phyloP scores from a whole-genome alignment of 1,284 basidiomycete species.

The Pseudozyma sp. region DNA sequence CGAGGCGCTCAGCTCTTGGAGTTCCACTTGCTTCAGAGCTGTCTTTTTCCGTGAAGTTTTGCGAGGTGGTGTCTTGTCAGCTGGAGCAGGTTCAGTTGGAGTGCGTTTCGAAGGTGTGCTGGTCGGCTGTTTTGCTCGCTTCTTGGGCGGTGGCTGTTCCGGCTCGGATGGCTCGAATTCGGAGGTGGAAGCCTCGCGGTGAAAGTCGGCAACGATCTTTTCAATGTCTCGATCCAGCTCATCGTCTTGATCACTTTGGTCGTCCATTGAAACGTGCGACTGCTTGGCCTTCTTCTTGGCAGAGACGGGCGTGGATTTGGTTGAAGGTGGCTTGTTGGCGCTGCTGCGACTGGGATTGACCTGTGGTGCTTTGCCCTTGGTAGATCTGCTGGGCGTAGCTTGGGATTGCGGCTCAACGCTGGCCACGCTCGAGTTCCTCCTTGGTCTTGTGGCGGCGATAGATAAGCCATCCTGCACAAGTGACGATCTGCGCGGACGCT shows the following conservation, averaged over 20 bases:
- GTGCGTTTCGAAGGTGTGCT: slow-evolving; percentile 6
- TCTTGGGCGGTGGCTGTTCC: slow-evolving; percentile 37
- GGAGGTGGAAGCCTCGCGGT: background rate
- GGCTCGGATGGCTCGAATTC: slow-evolving; percentile 8
- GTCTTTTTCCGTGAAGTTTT: background rate
- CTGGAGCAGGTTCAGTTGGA: slow-evolving; percentile 3
- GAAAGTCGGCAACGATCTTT: slow-evolving; percentile 18
- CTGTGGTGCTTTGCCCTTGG: slow-evolving; percentile 1
- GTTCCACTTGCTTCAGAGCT: background rate
- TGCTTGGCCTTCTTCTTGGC: slow-evolving; percentile 25
- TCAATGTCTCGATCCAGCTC: slow-evolving; percentile 13
- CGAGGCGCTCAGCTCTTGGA: slow-evolving; percentile 2
- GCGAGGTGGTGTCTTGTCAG: slow-evolving; percentile 2
- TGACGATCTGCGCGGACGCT: slow-evolving; percentile 20
- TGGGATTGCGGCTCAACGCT: slow-evolving; percentile 1
- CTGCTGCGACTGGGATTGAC: slow-evolving; percentile 6
- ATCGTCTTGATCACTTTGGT: slow-evolving; percentile 1
- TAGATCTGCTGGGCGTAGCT: slow-evolving; percentile 3
- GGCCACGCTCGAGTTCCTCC: slow-evolving; percentile 16
- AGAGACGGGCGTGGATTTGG: slow-evolving; percentile 12
- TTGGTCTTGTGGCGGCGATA: slow-evolving; percentile 19
- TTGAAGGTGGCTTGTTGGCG: background rate
- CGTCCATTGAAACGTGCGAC: background rate
- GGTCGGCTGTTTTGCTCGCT: slow-evolving; percentile 11
- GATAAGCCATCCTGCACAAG: slow-evolving; percentile 4